Evolutionary conservation across 164 flowering plant species (phyloP), one percentile per base, ranked within the genome.

Genomic region (Annona cherimola): DNA sequence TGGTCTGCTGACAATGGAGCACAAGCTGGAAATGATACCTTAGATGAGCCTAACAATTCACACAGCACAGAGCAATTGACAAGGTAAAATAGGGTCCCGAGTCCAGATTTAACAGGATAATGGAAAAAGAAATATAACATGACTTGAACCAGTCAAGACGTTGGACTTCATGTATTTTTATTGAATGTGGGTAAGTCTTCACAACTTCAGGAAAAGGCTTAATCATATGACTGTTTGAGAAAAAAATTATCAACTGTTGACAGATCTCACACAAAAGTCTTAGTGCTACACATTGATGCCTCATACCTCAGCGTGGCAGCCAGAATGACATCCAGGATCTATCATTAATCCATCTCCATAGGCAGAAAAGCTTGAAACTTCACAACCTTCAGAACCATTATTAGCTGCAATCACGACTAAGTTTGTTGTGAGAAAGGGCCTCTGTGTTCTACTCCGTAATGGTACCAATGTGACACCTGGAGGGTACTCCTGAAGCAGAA

Each of bases 401-500:
- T 80, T 79, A 55, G 98, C 89, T 67, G 85, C 87, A 84, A 95
- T 79, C 35, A 95, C 82, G 59, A 92, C 81, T 82, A 92, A 81
- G 81, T 95, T 95, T 77, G 99, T 95, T n/a, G 97, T 92, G 26
- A 18, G 64, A 75, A 90, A 95, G 73, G 99, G 99, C 78, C 81
- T 87, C 66, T 26, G 72, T 60, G 99, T 95, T 80, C 89, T 87
- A 76, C 99, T 95, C 77, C 76, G 72, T 96, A 95, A 88, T 3
- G 99, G 98, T 35, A 93, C 82, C 71, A 91, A 57, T 41, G 71
- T 76, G 74, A 95, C 83, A 74, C 97, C 98, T 19, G 90, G 93
- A 75, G 99, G 99, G 78, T 91, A 95, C 81, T 92, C 99, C 99
- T 95, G 85, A 70, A 77, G 45, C 57, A 74, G 26, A 41, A 50